These are phyloP conservation scores for Medicago arabica DNA, from an alignment of 306 rosid species.

Conservation along the genomic window DNA sequence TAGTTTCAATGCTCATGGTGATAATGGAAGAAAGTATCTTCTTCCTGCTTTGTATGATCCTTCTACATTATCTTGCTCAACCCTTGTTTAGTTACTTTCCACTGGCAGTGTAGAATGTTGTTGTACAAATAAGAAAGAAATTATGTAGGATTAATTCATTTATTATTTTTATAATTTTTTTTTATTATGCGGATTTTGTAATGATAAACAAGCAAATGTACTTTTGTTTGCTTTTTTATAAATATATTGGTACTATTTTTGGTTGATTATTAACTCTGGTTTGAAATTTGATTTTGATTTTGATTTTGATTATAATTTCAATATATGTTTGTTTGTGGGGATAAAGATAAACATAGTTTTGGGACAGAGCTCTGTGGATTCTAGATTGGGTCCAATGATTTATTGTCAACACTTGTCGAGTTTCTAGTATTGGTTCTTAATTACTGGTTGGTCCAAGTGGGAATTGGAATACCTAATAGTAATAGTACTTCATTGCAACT, in stretches of 20 bases:
- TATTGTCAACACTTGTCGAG: no score
- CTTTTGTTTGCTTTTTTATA: constrained; percentile 43
- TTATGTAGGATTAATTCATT: constrained; percentile 44
- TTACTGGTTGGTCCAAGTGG: not conserved
- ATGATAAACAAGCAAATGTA: constrained; percentile 41
- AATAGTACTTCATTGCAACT: not conserved
- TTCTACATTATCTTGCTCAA: constrained; percentile 52
- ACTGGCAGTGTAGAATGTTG: not conserved
- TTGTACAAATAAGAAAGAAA: constrained; percentile 43
- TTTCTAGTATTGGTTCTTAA: no score
- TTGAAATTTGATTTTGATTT: not conserved
- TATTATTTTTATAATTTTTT: constrained; percentile 46
- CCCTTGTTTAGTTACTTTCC: constrained; percentile 38
- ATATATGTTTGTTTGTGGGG: not conserved
- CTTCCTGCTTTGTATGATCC: constrained; percentile 77
- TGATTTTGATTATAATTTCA: not conserved
- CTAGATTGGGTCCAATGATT: not conserved
- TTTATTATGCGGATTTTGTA: constrained; percentile 13
- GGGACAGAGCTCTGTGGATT: not conserved
- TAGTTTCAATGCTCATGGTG: constrained; percentile 67
- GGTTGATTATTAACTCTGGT: not conserved
- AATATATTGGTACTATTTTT: not conserved
- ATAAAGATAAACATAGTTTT: not conserved
- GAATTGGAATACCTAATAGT: no score
- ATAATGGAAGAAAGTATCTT: constrained; percentile 62